Base-by-base conservation (phyloP, 495 filamentous ascomycete species). In the Parmelia sp. region DNA sequence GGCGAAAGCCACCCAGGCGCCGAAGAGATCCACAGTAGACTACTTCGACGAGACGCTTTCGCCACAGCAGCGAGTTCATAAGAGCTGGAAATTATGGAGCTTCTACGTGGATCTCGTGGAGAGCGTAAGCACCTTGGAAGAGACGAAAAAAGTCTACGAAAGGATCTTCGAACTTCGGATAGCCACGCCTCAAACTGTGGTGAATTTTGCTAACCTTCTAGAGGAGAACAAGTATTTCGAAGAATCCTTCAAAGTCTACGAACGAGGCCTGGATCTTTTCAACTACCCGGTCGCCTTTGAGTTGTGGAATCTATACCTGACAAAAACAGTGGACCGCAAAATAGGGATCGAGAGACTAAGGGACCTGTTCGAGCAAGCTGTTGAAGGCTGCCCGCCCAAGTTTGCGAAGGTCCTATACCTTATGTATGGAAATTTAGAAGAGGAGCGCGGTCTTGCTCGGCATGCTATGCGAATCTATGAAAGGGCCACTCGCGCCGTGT, bases 401-500 rank as follows among this genome's bases (percentile, higher is more conserved):
- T 99, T 99, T 68, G 94, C 94, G 68, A 96, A 96, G 76, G 83
- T 89, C 11, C 80, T 99, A 3, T 99, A 97, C 74, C 80, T 97
- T 60, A 97, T 99, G 94, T 99, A 97, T 71, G 94, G 94, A 61
- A 96, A 92, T 68, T 80, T 99, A 29, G 94, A 99, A 75, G 94
- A 99, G 75, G 95, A 97, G 71, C 85, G 94, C 17, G 94, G 94
- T 21, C 85, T 99, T 23, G 92, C 94, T n/a, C 83, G 94, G 53
- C 94, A 97, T 72, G 95, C 95, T 31, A 97, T 99, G 94, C 86
- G 94, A 36, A 99, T 99, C 63, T 99, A 99, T 75, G 94, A 99
- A 75, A 89, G 94, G 58, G 94, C 95, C 33, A 97, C 94, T 23
- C 89, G 94, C 6, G 91, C 94, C 21, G 95, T 99, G 11, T 90